Conservation (phyloP, 2,329 filamentous ascomycete species). For the Lasiodiplodia theobromae region DNA sequence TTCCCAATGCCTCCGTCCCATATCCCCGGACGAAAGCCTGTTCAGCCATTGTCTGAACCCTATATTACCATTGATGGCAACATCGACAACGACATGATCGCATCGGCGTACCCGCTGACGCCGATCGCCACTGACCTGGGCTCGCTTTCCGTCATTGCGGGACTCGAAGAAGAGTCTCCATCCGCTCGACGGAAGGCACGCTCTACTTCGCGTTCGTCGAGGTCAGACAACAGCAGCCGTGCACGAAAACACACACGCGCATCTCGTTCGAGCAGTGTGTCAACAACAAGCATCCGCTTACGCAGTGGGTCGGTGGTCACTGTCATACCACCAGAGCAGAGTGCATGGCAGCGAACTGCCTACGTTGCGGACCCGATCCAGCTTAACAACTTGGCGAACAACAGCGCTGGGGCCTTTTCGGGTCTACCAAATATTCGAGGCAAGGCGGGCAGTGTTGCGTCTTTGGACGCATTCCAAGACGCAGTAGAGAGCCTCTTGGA, state of each 20-base stretch:
- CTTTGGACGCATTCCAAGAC: slow-evolving; percentile 21
- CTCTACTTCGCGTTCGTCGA: not conserved
- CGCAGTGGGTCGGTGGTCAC: slow-evolving; percentile 45
- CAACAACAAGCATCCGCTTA: slow-evolving; percentile 31
- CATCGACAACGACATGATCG: slow-evolving; percentile 6
- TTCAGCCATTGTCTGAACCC: slow-evolving; percentile 26
- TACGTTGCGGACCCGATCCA: slow-evolving; percentile 54
- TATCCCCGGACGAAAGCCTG: slow-evolving; percentile 1
- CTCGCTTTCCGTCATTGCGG: slow-evolving; percentile 16
- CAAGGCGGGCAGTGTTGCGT: slow-evolving; percentile 14
- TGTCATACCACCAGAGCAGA: slow-evolving; percentile 43
- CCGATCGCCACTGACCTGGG: slow-evolving; percentile 30
- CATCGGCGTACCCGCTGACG: slow-evolving; percentile 32
- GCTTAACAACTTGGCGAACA: slow-evolving; percentile 39
- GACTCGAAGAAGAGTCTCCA: slow-evolving; percentile 17
- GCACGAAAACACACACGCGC: slow-evolving; percentile 8
- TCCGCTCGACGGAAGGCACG: slow-evolving; percentile 6
- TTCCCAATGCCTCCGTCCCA: slow-evolving; percentile 11
- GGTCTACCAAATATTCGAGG: not conserved
- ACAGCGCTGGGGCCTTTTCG: not conserved
- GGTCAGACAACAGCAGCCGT: not conserved
- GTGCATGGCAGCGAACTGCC: slow-evolving; percentile 42
- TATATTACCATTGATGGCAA: slow-evolving; percentile 28
- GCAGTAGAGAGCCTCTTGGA: slow-evolving; percentile 14
- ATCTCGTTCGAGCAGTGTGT: slow-evolving; percentile 20